Percentiles rank a stretch among this genome's conserved stretches.
phyloP scores from a whole-genome alignment of 768 basidiomycete genomes.

The Rhodotorula toruloides region DNA sequence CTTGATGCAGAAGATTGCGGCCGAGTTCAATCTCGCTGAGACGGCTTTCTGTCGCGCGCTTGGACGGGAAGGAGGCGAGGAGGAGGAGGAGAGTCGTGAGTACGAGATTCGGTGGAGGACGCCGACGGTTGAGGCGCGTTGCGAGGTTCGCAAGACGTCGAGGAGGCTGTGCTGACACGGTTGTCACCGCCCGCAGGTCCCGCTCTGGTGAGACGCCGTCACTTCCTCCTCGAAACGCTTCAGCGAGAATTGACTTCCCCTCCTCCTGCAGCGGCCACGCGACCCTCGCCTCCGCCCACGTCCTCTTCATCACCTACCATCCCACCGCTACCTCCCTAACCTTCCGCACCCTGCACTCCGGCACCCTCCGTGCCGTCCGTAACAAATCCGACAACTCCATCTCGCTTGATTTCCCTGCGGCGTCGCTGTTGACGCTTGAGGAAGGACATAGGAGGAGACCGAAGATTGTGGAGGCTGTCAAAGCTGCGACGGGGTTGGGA shows the following conservation, averaged over 20 bases:
- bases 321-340: slow-evolving; percentile 17
- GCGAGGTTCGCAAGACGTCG: too few relatives aligned
- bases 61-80: not conserved
- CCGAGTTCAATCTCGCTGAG: slow-evolving; percentile 43
- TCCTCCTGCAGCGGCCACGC: slow-evolving; percentile 43
- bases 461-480: not conserved
- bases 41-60: slow-evolving; percentile 39
- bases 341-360: slow-evolving; percentile 39
- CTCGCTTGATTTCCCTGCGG: slow-evolving; percentile 43
- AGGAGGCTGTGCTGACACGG: too few relatives aligned
- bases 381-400: slow-evolving; percentile 10
- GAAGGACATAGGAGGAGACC: slow-evolving; percentile 2
- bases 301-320: slow-evolving; percentile 39
- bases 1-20: slow-evolving; percentile 30
- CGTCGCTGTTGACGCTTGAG: slow-evolving; percentile 12
- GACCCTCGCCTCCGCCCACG: slow-evolving; percentile 45
- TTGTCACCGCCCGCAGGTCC: slow-evolving; percentile 13
- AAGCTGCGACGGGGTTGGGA: slow-evolving; percentile 6
- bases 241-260: not conserved
- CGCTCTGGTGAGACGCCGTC: slow-evolving; percentile 39
- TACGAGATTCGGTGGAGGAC: slow-evolving; percentile 46
- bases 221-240: not conserved
- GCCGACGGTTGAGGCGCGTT: slow-evolving; percentile 7
- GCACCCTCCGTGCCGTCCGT: slow-evolving; percentile 25
- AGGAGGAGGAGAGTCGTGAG: slow-evolving; percentile 7